Conservation (phyloP, 2,329 filamentous ascomycete species). For the Ascochyta pisi region DNA sequence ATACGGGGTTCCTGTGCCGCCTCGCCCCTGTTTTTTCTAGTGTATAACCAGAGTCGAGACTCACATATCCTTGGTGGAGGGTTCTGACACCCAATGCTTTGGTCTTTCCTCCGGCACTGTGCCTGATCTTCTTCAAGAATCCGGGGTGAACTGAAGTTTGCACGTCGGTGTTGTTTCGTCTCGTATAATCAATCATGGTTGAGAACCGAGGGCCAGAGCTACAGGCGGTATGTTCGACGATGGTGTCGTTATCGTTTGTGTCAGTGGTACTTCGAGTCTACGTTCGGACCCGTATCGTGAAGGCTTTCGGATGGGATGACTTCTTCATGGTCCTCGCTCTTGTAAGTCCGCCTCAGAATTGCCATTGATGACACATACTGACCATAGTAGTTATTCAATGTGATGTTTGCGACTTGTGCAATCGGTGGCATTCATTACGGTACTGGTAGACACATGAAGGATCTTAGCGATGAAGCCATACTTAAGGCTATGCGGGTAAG, state of each 20-base stretch:
- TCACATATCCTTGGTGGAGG: slow-evolving; percentile 1
- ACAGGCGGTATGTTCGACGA: slow-evolving; percentile 46
- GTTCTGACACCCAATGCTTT: slow-evolving; percentile 12
- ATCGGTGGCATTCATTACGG: slow-evolving; percentile 42
- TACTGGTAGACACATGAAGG: slow-evolving; percentile 41
- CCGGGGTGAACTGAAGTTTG: slow-evolving; percentile 26
- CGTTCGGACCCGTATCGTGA: slow-evolving; percentile 51
- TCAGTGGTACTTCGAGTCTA: slow-evolving; percentile 50
- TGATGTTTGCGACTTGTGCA: slow-evolving; percentile 42
- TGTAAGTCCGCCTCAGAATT: slow-evolving; percentile 18
- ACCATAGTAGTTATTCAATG: slow-evolving; percentile 27
- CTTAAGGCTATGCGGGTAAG: slow-evolving; percentile 40
- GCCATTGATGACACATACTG: not conserved
- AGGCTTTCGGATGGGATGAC: slow-evolving; percentile 48
- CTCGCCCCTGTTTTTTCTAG: slow-evolving; percentile 10
- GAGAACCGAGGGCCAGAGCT: slow-evolving; percentile 42
- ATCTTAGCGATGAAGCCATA: slow-evolving; percentile 30
- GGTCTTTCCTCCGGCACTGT: slow-evolving; percentile 26
- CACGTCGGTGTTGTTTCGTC: slow-evolving; percentile 6
- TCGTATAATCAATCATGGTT: slow-evolving; percentile 28
- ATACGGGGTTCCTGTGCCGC: slow-evolving; percentile 10
- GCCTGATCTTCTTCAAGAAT: slow-evolving; percentile 13
- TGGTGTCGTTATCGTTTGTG: slow-evolving; percentile 51
- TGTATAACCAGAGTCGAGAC: slow-evolving; percentile 15
- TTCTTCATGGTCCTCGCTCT: slow-evolving; percentile 42